Percentiles rank a stretch among this genome's conserved stretches.
These are phyloP conservation scores for Plasmodium berghei DNA, from an alignment of 169 alveolate genomes.

Conservation along the genomic window DNA sequence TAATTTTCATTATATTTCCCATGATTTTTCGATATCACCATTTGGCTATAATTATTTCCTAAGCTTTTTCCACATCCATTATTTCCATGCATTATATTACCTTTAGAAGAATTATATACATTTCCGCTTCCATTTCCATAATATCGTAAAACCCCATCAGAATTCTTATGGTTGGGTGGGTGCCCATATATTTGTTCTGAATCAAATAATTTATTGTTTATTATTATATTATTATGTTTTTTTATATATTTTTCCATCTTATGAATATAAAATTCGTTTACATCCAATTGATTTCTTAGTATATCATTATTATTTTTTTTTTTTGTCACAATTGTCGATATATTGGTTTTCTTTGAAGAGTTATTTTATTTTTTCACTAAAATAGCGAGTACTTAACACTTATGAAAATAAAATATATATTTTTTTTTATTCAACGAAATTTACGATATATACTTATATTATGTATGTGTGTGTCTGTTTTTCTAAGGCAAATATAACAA, in stretches of 20 bases:
- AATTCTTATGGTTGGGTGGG: not conserved
- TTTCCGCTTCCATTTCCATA: not conserved
- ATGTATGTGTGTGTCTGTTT: too few species aligned
- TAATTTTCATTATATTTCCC: not conserved
- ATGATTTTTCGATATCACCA: not conserved
- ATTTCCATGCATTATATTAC: not conserved
- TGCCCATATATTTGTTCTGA: constrained; percentile 11
- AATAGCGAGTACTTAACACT: too few species aligned
- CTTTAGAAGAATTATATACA: not conserved
- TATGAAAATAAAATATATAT: too few species aligned
- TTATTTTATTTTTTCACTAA: too few species aligned
- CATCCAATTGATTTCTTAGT: too few species aligned
- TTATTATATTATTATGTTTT: constrained; percentile 4
- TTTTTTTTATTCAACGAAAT: too few species aligned
- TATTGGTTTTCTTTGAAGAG: too few species aligned
- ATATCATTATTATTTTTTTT: too few species aligned
- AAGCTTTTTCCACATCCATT: constrained; percentile 9
- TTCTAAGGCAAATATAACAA: too few species aligned
- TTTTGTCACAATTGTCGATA: too few species aligned
- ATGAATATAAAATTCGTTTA: not conserved
- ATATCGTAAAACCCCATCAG: not conserved
- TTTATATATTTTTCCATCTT: constrained; percentile 7
- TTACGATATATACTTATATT: too few species aligned
- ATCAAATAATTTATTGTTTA: constrained; percentile 5
- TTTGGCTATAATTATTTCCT: constrained; percentile 7